These are phyloP conservation scores for Terfezia claveryi DNA, from an alignment of 495 filamentous ascomycete species.

Conservation along the genomic window DNA sequence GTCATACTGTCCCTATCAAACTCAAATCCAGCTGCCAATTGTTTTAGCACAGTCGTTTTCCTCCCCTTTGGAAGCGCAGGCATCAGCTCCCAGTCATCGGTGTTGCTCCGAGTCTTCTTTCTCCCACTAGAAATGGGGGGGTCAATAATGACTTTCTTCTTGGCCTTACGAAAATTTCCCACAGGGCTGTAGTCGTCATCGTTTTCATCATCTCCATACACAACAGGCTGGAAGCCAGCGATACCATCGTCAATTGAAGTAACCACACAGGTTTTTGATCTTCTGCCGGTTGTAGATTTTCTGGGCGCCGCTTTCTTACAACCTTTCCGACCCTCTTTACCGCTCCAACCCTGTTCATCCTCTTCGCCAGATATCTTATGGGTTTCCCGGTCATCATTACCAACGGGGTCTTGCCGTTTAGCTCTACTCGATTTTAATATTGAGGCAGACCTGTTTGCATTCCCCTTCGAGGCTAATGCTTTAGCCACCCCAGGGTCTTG, in stretches of 20 bases:
- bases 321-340: background rate
- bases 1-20: background rate
- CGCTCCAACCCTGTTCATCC: background rate
- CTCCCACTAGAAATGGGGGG: background rate
- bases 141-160: background rate
- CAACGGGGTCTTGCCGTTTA: too few relatives aligned
- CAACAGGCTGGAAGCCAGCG: background rate
- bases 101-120: constrained; percentile 11
- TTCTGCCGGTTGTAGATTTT: background rate
- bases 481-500: background rate
- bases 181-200: background rate
- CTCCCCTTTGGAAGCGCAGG: constrained; percentile 8
- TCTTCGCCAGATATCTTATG: background rate
- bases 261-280: background rate
- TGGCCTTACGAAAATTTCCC: background rate
- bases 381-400: too few relatives aligned
- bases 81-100: constrained; percentile 5
- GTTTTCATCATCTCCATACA: background rate
- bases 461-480: too few relatives aligned
- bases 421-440: too few relatives aligned
- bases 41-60: background rate
- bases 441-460: too few relatives aligned
- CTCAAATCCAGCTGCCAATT: background rate
- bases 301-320: background rate
- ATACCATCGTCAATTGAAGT: too few relatives aligned